Conservation (phyloP, 305 asterid genomes). For the Solanum aculeatissimum region DNA sequence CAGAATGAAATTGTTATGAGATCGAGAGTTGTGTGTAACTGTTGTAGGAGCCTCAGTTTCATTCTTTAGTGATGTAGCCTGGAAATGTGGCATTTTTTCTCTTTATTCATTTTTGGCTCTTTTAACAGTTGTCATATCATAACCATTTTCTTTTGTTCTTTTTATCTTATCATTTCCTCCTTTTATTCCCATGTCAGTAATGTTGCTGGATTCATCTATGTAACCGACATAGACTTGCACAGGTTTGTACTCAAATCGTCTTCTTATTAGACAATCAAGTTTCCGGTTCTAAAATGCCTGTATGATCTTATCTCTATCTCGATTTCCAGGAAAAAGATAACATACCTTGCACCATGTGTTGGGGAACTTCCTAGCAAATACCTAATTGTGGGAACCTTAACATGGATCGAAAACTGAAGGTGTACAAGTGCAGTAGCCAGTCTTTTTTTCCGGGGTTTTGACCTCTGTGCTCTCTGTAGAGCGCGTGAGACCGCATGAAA, state of each 20-base stretch:
- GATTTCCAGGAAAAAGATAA: slow-evolving; percentile 62
- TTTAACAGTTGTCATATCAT: background rate
- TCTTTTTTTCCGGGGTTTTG: background rate
- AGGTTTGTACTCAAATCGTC: slow-evolving; percentile 34
- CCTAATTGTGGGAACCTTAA: slow-evolving; percentile 74
- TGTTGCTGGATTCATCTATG: slow-evolving; percentile 92
- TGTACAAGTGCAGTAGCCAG: background rate
- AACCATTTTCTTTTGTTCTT: background rate
- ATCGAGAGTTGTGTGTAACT: background rate
- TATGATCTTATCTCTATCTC: background rate
- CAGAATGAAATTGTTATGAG: background rate
- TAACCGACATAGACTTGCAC: slow-evolving; percentile 68
- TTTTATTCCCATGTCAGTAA: slow-evolving; percentile 34
- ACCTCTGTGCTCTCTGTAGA: background rate
- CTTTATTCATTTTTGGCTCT: background rate
- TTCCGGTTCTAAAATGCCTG: background rate
- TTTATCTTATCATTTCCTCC: background rate
- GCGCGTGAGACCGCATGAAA: background rate
- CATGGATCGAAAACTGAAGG: slow-evolving; percentile 67
- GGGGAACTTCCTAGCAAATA: slow-evolving; percentile 85
- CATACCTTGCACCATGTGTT: slow-evolving; percentile 85
- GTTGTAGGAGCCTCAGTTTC: background rate
- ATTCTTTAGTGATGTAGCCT: background rate
- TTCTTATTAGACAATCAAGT: background rate
- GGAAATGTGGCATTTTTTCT: background rate